Conservation (phyloP, 192 early-diverging fungal genomes). For the Umbelopsis sp. region DNA sequence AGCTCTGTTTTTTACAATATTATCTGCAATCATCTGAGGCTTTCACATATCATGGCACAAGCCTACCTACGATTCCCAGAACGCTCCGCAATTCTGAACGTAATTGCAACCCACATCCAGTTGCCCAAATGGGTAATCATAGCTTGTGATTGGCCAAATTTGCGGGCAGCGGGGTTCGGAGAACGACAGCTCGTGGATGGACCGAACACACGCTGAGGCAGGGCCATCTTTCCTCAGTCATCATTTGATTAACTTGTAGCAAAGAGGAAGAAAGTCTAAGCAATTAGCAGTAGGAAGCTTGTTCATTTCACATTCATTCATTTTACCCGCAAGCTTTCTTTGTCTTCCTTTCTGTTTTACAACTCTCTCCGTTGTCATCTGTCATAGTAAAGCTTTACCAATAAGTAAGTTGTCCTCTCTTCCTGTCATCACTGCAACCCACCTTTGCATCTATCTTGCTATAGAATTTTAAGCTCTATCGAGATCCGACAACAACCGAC, state of each 20-base stretch:
- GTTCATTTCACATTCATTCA: constrained; percentile 14
- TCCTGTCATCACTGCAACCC: not conserved
- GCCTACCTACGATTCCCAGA: too few relatives aligned
- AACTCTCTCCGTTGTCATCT: constrained; percentile 8
- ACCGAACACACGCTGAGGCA: not conserved
- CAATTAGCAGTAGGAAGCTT: constrained; percentile 20
- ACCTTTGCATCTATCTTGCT: not conserved
- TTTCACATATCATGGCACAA: too few relatives aligned
- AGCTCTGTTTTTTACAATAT: too few relatives aligned
- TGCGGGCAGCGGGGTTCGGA: constrained; percentile 8
- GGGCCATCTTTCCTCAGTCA: constrained; percentile 17
- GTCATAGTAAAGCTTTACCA: not conserved
- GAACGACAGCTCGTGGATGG: constrained; percentile 8
- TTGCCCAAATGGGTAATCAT: not conserved
- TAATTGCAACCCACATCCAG: not conserved
- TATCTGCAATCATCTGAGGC: too few relatives aligned
- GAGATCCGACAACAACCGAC: not conserved
- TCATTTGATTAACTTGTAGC: constrained; percentile 20
- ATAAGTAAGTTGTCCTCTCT: not conserved
- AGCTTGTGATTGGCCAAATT: constrained; percentile 22
- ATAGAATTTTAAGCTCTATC: not conserved
- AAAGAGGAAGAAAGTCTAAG: constrained; percentile 22
- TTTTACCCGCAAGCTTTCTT: constrained; percentile 20
- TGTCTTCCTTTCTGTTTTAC: constrained; percentile 13
- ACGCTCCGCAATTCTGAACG: not conserved